Base-by-base conservation (phyloP, 495 filamentous ascomycete species). In the Trichoderma parareesei region DNA sequence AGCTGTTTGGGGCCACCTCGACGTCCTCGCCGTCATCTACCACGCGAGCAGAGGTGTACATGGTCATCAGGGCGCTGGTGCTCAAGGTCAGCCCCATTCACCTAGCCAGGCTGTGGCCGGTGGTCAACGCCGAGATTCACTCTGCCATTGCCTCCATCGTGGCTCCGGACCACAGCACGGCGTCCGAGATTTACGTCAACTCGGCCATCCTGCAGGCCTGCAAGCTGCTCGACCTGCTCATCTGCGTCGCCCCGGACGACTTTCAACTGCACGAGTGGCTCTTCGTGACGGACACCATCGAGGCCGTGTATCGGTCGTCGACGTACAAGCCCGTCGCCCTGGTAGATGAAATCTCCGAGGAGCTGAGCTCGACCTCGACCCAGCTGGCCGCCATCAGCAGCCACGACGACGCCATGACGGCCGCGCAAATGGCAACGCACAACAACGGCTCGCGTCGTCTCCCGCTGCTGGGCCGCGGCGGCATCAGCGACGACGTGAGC, bases 261-360 rank as follows among this genome's bases (percentile, higher is more conserved):
- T 99, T 97, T 74, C 94, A 98, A 72, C 81, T 96, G 46, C 84
- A 92, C 64, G 91, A 97, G 77, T 99, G 94, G 94, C 83, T 98
- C 18, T 99, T 95, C 74, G 86, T 98, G 35, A 93, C 92, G 5
- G 95, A 99, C 72, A 97, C 93, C 43, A 93, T 97, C 68, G 94
- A 99, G 71, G 92, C 95, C 1, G 91, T 98, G 33, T 98, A 98
- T 71, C 85, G 89, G 16, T 88, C 92, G 1, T 74, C 84, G n/a
- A 76, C 81, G 61, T 89, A 87, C 77, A 81, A 86, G 63, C 85
- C 93, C 1, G 79, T 88, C 4, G 91, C 92, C 1, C 81, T 98
- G 11, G 88, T 89, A 18, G 94, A 98, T 68, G 90, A 93, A 69
- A 78, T 98, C 8, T 89, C 90, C 0, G 90, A 94, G 68, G 88